Base-by-base conservation (phyloP, 164 flowering plant genomes). In the Nymphaea thermarum region DNA sequence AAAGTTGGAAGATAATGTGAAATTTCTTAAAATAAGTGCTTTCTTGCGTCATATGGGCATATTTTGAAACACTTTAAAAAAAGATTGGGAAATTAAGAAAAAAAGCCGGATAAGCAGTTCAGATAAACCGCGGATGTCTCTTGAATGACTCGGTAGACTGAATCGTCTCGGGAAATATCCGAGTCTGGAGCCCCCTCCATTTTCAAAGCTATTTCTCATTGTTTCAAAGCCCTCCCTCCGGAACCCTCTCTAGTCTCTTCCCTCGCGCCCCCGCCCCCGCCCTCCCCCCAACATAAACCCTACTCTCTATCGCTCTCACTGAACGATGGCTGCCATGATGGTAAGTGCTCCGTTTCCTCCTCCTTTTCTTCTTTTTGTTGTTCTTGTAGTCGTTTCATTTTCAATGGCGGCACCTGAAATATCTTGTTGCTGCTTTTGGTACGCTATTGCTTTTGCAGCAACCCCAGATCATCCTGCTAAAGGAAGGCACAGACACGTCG, bases 401-500 rank as follows among this genome's bases (percentile, higher is more conserved):
- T 60, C 17, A 11, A 43, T 17, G 44, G 17, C 17, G n/a, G 8
- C 53, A 3, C 43, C 43, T 41, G 17, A 12, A 63, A 4, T 2
- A 44, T 43, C 0, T 18, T 55, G 57, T 51, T 59, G 36, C 41
- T 3, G 61, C 16, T 44, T 14, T 41, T 17, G 12, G 42, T 47
- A 25, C 36, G 55, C 12, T 47, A 41, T 16, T 44, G 12, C 57
- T 43, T 43, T 4, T 60, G 63, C 90, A 90, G 93, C 98, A 94
- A 85, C 98, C 98, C 10, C 97, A 89, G 76, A 91, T 94, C 82
- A 91, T 95, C 59, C 81, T 95, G 66, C 71, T 95, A 68, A 92
- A 90, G 76, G 99, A 95, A 79, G 99, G 99, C 14, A 95, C 99
- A 6, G 99, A 95, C 74, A 87, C 99, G 42, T 95, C 98, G 15